phyloP scores from a whole-genome alignment of 768 basidiomycete species.

The Leccinum pellstonianum region DNA sequence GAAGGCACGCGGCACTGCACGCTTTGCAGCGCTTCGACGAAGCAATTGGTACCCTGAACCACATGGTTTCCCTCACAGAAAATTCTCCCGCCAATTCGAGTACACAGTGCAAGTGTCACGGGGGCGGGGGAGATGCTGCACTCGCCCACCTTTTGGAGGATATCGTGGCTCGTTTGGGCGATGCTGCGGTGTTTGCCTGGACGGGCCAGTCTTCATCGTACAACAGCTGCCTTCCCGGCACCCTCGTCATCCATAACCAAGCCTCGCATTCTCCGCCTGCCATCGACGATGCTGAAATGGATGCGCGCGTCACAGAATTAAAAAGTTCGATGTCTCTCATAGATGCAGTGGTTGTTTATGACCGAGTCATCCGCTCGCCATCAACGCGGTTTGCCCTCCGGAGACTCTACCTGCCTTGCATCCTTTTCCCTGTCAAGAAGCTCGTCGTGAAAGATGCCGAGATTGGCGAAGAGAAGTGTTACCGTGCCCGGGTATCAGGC shows the following conservation, averaged over 20 bases:
- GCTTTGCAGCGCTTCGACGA: background rate
- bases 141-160: constrained; percentile 15
- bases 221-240: constrained; percentile 13
- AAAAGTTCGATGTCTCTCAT: background rate
- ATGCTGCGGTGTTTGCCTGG: constrained; percentile 11
- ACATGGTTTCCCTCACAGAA: constrained; percentile 2
- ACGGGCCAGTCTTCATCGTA: constrained; percentile 8
- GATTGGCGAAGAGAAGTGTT: background rate
- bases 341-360: background rate
- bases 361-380: background rate
- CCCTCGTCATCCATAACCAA: background rate
- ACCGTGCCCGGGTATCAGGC: constrained; percentile 1
- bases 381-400: constrained; percentile 1
- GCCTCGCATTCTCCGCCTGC: background rate
- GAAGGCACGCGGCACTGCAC: constrained; percentile 2
- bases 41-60: background rate
- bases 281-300: background rate
- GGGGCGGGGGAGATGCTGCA: background rate
- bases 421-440: constrained; percentile 5
- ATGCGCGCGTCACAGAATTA: background rate
- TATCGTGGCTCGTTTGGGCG: constrained; percentile 4
- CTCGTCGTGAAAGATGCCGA: background rate
- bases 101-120: background rate
- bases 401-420: constrained; percentile 9
- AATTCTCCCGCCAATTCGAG: background rate